phyloP scores from a whole-genome alignment of 2,329 filamentous ascomycete species.

The Domatiomyces catenatus region DNA sequence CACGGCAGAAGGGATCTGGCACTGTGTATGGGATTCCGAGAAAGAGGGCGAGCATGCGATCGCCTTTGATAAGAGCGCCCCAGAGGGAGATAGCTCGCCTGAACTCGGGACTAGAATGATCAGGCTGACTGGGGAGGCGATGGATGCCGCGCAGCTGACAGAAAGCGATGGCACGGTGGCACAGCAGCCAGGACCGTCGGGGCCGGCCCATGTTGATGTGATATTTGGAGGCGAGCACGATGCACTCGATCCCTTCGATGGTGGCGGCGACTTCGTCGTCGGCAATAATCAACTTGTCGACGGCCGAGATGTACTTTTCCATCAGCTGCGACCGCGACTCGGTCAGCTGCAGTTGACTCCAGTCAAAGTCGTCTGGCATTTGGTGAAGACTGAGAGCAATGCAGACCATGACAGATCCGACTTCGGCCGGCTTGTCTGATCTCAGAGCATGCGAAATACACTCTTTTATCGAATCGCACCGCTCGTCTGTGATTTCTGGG shows the following conservation, averaged over 20 bases:
- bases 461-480: conserved; percentile 17
- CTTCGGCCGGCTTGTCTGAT: conserved; percentile 24
- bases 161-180: conserved; percentile 37
- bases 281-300: conserved; percentile 33
- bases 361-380: conserved; percentile 26
- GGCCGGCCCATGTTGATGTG: conserved; percentile 42
- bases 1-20: conserved; percentile 20
- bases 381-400: conserved; percentile 29
- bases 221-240: conserved; percentile 37
- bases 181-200: conserved; percentile 38
- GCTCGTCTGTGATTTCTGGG: conserved; percentile 19
- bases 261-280: conserved; percentile 37
- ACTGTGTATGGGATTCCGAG: conserved; percentile 37
- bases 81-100: conserved; percentile 25
- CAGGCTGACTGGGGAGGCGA: conserved; percentile 19
- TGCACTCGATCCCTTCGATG: conserved; percentile 38
- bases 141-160: conserved; percentile 38
- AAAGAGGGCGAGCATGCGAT: conserved; percentile 38
- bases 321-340: conserved; percentile 30
- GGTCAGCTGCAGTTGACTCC: conserved; percentile 23
- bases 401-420: conserved; percentile 31
- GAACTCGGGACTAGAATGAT: conserved; percentile 17
- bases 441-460: conserved; percentile 25
- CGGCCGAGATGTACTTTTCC: conserved; percentile 31
- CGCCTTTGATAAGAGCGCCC: conserved; percentile 27